Evolutionary conservation across 805 yeast species (phyloP).

Genomic region (Saccharomycopsis malanga): DNA sequence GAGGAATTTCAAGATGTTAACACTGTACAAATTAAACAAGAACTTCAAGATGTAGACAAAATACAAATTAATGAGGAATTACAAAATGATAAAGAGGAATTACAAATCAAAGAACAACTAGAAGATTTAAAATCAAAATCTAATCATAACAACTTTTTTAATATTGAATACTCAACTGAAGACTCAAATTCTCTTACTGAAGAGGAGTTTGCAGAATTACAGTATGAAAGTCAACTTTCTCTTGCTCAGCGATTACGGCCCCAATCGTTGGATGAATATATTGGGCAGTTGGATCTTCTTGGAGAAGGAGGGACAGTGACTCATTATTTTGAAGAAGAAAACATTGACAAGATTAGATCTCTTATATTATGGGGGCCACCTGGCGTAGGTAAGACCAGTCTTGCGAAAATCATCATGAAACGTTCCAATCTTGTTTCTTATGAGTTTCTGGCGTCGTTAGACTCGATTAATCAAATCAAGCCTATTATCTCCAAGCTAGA

Average conservation of each 20-base stretch:
- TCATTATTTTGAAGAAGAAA: constrained; percentile 50
- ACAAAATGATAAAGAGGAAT: no score
- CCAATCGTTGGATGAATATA: constrained; percentile 50
- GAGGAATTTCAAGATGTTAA: not conserved
- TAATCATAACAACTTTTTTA: no score
- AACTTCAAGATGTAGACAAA: not conserved
- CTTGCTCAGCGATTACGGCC: constrained; percentile 87
- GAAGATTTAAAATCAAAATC: no score
- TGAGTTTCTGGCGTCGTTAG: constrained; percentile 74
- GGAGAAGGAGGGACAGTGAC: constrained; percentile 55
- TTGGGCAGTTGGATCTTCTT: constrained; percentile 81
- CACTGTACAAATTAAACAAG: not conserved
- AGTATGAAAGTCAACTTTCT: constrained; percentile 28
- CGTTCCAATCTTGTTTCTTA: constrained; percentile 40
- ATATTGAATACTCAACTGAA: no score
- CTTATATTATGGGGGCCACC: constrained; percentile 94
- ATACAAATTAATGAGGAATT: not conserved
- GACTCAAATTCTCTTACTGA: no score
- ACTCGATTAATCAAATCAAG: constrained; percentile 17
- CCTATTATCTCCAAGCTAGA: constrained; percentile 10
- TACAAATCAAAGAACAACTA: no score
- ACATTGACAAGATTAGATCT: constrained; percentile 59
- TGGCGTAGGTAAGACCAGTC: constrained; percentile 85
- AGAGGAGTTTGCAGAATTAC: constrained; percentile 7
- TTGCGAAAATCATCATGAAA: constrained; percentile 49